Evolutionary conservation across 345 rosid genomes (phyloP).

Genomic region (Jatropha curcas): DNA sequence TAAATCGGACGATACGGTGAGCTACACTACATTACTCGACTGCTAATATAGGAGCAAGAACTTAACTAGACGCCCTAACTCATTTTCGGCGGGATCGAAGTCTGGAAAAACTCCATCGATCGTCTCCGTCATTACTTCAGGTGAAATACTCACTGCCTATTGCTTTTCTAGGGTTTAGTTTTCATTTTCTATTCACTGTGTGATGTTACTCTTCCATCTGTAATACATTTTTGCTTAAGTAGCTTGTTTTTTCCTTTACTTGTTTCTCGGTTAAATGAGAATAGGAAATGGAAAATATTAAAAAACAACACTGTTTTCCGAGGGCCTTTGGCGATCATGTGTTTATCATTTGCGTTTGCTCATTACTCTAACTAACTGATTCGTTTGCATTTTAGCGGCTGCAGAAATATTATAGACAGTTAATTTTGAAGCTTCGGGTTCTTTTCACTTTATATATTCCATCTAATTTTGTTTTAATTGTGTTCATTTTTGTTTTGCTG

Average conservation of each 20-base stretch:
- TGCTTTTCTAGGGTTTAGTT: background rate
- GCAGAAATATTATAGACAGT: background rate
- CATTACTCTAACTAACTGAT: background rate
- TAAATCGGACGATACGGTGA: background rate
- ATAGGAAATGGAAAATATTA: background rate
- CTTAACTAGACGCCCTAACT: background rate
- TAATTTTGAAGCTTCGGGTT: background rate
- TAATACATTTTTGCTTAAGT: background rate
- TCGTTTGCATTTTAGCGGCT: background rate
- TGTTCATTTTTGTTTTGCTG: background rate
- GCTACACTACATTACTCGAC: background rate
- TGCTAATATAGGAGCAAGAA: background rate
- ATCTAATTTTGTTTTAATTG: background rate
- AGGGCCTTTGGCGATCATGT: background rate
- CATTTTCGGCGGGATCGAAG: slow-evolving; percentile 29
- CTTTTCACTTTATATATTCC: background rate
- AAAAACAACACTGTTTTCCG: background rate
- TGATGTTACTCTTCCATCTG: background rate
- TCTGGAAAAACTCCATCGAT: slow-evolving; percentile 9
- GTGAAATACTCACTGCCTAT: background rate
- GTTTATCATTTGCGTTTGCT: background rate
- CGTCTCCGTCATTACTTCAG: slow-evolving; percentile 7
- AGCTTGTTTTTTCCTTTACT: background rate
- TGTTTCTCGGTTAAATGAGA: background rate
- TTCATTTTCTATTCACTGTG: background rate